Evolutionary conservation across 129 eudicot genomes (phyloP), one percentile per base, ranked within the genome.

Genomic region (Heracleum sosnowskyi): DNA sequence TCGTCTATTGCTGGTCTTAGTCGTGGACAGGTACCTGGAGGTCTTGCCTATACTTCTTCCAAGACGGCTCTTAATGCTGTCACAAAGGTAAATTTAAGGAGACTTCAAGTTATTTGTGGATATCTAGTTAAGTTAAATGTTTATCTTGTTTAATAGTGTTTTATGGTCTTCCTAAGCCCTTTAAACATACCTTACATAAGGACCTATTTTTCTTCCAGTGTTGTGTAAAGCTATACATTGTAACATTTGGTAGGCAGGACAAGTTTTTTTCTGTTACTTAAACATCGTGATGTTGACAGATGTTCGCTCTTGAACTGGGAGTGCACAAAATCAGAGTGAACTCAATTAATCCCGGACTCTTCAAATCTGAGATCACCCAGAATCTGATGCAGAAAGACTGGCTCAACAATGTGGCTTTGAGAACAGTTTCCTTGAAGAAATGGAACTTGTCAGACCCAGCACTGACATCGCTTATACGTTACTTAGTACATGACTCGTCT

Each of bases 301-400:
- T 66, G 7, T 87, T 93, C 89, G 95, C 95, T n/a, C 4, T 89
- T 87, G 97, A 93, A 78, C 44, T 93, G 70, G 98, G 97, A 8
- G 33, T 18, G 64, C 51, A 89, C 81, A 93, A 93, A 36, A 89
- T 91, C 35, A 79, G 98, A 74, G 97, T 89, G 77, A 93, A 93
- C 78, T 89, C 97, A n/a, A 83, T 93, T 22, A 80, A 84, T 75
- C 97, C 98, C 0, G 95, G 97, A 29, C 79, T 93, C n/a, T 93
- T 93, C 83, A 86, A 66, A 82, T 93, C 98, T 7, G 97, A 93
- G 84, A 93, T 93, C 83, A 93, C 98, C 0, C 80, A 88, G 74
- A 82, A 82, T 33, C 85, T 93, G 13, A 77, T 93, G 86, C 66
- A 82, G 69, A 89, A 88, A 42, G 85, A 85, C 9, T 93, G 97